Percentiles rank a stretch among this genome's conserved stretches.
Conservation (phyloP, 2,329 filamentous ascomycete genomes). For the Pseudocercospora fuligena region DNA sequence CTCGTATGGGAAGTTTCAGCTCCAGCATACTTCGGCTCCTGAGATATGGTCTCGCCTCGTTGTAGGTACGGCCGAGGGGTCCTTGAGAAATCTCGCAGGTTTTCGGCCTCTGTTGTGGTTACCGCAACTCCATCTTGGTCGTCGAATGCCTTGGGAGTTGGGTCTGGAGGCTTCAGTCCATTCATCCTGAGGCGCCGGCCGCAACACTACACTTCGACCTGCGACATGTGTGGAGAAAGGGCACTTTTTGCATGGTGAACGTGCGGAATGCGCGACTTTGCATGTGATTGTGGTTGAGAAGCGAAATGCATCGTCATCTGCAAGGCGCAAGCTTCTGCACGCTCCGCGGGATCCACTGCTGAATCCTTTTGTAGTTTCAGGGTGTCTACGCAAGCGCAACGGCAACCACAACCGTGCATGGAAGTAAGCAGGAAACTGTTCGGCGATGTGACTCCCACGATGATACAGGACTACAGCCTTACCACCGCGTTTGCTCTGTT, state of each 20-base stretch:
- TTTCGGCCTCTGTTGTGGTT: slow-evolving; percentile 26
- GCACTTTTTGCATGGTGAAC: neutral
- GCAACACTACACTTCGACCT: slow-evolving; percentile 6
- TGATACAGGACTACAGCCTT: neutral
- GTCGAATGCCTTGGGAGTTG: neutral
- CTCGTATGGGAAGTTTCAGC: neutral
- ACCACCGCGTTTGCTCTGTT: neutral
- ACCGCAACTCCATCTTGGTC: slow-evolving; percentile 3
- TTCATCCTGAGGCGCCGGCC: slow-evolving; percentile 8
- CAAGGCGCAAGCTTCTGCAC: slow-evolving; percentile 3
- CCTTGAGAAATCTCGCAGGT: slow-evolving; percentile 27
- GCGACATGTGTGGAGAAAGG: slow-evolving; percentile 3
- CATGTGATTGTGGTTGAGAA: slow-evolving; percentile 8
- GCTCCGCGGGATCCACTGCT: neutral
- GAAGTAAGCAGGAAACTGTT: neutral
- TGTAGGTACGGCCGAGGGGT: slow-evolving; percentile 38
- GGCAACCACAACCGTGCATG: neutral
- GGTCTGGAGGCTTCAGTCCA: slow-evolving; percentile 3
- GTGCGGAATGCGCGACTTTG: neutral
- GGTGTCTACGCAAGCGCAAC: neutral
- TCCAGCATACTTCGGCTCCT: slow-evolving; percentile 15
- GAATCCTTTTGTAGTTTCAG: neutral
- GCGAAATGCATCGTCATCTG: neutral
- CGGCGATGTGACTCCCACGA: neutral
- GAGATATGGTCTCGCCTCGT: slow-evolving; percentile 31